Evolutionary conservation across 2,329 filamentous ascomycete species (phyloP).

Genomic region (Alternaria arborescens): DNA sequence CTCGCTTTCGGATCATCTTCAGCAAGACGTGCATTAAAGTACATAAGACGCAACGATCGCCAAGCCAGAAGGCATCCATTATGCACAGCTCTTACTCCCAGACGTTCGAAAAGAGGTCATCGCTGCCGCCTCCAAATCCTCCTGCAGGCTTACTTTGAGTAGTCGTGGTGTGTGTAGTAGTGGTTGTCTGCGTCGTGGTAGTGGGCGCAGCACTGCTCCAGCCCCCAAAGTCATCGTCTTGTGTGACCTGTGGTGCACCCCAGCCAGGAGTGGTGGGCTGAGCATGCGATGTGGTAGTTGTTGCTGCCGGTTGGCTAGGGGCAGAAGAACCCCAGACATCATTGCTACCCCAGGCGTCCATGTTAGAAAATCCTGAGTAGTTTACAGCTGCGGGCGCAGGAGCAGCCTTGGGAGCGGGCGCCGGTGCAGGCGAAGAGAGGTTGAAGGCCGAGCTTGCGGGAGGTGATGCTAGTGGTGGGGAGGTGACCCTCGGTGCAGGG

Average conservation of each 20-base stretch:
- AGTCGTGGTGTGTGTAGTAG: constrained; percentile 34
- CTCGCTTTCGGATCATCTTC: background rate
- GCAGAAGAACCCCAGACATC: constrained; percentile 82
- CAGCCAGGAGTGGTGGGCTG: constrained; percentile 61
- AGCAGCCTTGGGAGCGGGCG: constrained; percentile 42
- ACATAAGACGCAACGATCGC: background rate
- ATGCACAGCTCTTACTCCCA: constrained; percentile 70
- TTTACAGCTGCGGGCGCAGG: constrained; percentile 46
- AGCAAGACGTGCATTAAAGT: background rate
- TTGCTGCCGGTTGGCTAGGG: constrained; percentile 58
- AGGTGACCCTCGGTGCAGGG: constrained; percentile 34
- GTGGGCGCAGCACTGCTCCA: constrained; percentile 80
- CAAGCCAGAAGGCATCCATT: background rate
- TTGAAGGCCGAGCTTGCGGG: constrained; percentile 76
- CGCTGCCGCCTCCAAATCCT: constrained; percentile 64
- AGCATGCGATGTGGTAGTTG: constrained; percentile 47
- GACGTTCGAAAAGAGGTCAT: constrained; percentile 95
- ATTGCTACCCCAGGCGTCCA: constrained; percentile 83
- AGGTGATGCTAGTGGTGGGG: constrained; percentile 44
- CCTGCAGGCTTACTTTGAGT: constrained; percentile 59
- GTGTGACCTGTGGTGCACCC: constrained; percentile 70
- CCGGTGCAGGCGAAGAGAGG: constrained; percentile 41
- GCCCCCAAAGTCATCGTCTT: constrained; percentile 95
- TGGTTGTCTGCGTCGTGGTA: constrained; percentile 58
- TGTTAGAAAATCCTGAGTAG: constrained; percentile 58